Evolutionary conservation across 208 protist genomes (phyloP).

Genomic region (Leishmania arabica): DNA sequence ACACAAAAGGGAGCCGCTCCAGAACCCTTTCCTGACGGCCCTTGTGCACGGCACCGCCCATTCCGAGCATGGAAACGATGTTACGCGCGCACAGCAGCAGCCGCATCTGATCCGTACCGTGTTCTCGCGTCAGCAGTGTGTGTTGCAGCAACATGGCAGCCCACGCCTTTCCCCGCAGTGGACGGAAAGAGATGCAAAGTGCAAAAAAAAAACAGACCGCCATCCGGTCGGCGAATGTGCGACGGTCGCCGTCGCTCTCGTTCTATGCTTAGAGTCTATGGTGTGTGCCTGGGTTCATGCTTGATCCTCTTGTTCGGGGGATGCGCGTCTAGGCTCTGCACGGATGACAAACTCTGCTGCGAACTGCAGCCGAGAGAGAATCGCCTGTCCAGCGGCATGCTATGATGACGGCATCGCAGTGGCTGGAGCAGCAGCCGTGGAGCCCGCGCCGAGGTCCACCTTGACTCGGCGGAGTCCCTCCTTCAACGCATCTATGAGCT

Average conservation of each 20-base stretch:
- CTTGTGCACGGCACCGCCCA: neutral
- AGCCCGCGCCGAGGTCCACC: constrained; percentile 25
- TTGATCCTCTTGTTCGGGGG: neutral
- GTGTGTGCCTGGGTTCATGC: neutral
- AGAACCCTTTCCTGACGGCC: neutral
- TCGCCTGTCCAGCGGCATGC: neutral
- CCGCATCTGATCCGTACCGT: neutral
- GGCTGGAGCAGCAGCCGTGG: neutral
- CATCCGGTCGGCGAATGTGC: neutral
- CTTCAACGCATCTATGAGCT: constrained; percentile 53
- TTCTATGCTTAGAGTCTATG: neutral
- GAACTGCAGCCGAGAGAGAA: neutral
- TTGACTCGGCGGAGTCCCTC: constrained; percentile 56
- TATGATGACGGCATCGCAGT: neutral
- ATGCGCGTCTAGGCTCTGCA: neutral
- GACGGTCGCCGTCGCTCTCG: neutral
- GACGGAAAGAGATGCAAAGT: neutral
- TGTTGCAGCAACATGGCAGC: neutral
- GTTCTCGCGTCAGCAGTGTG: neutral
- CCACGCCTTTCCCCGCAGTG: neutral
- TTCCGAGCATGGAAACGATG: neutral
- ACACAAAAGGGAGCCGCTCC: neutral
- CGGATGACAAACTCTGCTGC: neutral
- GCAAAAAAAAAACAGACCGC: neutral
- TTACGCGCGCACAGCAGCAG: neutral